A percentile compares a stretch with the other conserved stretches of the same genome.
Conservation (phyloP, 2,329 filamentous ascomycete genomes). For the Paraphaeosphaeria sporulosa region DNA sequence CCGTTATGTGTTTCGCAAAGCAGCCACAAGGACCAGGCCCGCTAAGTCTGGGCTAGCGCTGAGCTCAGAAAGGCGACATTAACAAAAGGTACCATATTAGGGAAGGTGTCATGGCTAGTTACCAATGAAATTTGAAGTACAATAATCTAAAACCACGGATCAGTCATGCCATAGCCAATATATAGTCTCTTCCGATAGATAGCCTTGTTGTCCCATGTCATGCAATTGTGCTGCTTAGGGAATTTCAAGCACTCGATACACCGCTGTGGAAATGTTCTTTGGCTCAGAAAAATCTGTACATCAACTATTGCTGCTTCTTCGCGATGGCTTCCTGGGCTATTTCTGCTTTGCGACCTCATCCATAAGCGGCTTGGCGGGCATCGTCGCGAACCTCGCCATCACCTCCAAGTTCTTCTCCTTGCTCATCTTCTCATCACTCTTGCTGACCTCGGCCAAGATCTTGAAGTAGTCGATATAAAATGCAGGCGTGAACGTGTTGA, state of each 20-base stretch:
- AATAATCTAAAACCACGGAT: no score
- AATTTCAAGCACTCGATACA: background rate
- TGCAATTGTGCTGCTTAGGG: background rate
- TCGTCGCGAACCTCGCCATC: slow-evolving; percentile 60
- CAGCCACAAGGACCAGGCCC: background rate
- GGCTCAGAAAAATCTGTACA: background rate
- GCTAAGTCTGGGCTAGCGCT: background rate
- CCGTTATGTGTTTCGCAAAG: background rate
- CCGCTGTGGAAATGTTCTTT: background rate
- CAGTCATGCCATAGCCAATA: no score
- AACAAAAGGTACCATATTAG: background rate
- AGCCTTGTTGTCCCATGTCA: background rate
- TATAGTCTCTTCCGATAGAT: no score
- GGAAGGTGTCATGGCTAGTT: background rate
- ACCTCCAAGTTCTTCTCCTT: slow-evolving; percentile 58
- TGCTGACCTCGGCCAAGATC: slow-evolving; percentile 56
- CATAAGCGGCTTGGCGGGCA: slow-evolving; percentile 53
- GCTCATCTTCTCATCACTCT: slow-evolving; percentile 55
- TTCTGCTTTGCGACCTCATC: slow-evolving; percentile 30
- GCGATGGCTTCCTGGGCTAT: background rate
- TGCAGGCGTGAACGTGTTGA: slow-evolving; percentile 65
- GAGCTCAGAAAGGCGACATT: background rate
- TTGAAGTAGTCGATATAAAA: slow-evolving; percentile 68
- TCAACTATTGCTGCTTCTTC: background rate
- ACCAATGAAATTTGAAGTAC: no score